These are phyloP conservation scores for Achaetomium macrosporum DNA, from an alignment of 2,329 filamentous ascomycete species.

Conservation along the genomic window DNA sequence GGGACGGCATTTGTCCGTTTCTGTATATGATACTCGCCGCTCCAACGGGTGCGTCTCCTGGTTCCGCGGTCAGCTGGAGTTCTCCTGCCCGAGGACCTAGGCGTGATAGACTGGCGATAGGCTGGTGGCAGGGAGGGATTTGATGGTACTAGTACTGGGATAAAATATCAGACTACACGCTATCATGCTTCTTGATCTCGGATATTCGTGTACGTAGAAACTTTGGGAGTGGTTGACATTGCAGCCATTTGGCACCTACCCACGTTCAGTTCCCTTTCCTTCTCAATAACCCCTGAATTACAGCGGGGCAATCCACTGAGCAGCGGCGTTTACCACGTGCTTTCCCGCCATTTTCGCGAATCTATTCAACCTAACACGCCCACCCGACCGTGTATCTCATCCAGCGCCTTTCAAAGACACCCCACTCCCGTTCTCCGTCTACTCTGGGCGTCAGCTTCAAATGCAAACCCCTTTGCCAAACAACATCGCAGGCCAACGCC, in stretches of 20 bases:
- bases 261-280: not conserved
- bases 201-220: no score
- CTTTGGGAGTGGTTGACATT: no score
- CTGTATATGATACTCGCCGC: conserved; percentile 9
- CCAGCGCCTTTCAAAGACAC: not conserved
- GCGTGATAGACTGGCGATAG: no score
- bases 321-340: conserved; percentile 18
- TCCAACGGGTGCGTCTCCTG: not conserved
- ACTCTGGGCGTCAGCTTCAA: not conserved
- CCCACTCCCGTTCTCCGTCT: not conserved
- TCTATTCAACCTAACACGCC: conserved; percentile 3
- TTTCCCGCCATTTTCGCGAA: conserved; percentile 25
- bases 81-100: not conserved
- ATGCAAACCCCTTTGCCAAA: not conserved
- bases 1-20: conserved; percentile 3
- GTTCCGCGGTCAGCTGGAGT: not conserved
- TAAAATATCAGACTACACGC: no score
- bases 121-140: no score
- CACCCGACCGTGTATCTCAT: not conserved
- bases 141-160: no score
- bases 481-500: not conserved
- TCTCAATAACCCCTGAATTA: not conserved
- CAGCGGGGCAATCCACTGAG: not conserved
- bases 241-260: no score
- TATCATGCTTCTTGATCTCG: no score